Evolutionary conservation across 371 early-diverging fungal species (phyloP), one percentile per base, ranked within the genome.

Genomic region (Basidiobolus meristosporus): DNA sequence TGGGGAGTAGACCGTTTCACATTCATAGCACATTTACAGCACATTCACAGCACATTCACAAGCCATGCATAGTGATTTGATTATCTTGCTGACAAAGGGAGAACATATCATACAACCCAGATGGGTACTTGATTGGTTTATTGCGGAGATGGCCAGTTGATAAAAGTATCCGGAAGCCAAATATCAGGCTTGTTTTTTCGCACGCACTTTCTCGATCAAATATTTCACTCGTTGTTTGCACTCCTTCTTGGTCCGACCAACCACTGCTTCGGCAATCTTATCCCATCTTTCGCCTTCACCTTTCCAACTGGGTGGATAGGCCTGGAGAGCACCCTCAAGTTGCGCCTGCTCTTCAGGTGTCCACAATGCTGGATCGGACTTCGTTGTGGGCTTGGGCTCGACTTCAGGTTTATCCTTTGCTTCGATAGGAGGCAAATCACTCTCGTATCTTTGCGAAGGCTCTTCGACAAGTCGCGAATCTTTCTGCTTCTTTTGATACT

Each of bases 221-320:
- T 47, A 54, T 57, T 55, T 73, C 38, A 73, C 68, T 17, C 73
- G 54, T 14, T 49, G 53, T 44, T 65, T 72, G 40, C 70, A 66
- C 34, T 73, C 70, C 47, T 64, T 68, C 42, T 65, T 73, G 15
- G 63, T 62, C 14, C 63, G 56, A 0, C 66, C 67, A 18, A 49
- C 57, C 0, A 73, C 69, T 16, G 46, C 43, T n/a, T 48, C 56
- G 3, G 74, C 67, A 44, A 73, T 65, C 39, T 62, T 60, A 36
- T 72, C 73, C 71, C 74, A 73, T 17, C 73, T 57, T 32, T 71
- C 73, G 7, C 61, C 59, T 22, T 57, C 60, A 1, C 63, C 70
- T 7, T 53, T 53, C 55, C 60, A 66, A 1, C 52, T 55, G 0
- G 67, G 65, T 16, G 73, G 73, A 36, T 57, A 73, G 4, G 56